A percentile compares a stretch with the other conserved stretches of the same genome.
Evolutionary conservation across 805 yeast species (phyloP).

Genomic region (Torulaspora microellipsoides): DNA sequence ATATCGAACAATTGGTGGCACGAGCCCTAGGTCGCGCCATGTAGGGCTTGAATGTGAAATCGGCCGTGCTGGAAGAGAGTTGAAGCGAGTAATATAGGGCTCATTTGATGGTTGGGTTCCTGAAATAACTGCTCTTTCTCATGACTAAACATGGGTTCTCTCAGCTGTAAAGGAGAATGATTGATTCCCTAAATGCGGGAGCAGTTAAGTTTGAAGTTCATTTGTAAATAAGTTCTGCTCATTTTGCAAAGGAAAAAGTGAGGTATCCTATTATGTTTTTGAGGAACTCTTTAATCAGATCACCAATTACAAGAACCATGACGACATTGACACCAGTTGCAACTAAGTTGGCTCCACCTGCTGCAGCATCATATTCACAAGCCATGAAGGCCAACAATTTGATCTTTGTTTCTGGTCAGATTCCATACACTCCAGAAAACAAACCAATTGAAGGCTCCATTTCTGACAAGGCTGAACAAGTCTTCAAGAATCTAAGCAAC

Average conservation of each 20-base stretch:
- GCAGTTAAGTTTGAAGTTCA: not conserved
- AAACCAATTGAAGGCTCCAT: constrained; percentile 73
- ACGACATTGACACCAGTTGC: constrained; percentile 43
- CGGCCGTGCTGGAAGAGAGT: too few relatives aligned
- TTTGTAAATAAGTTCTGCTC: not conserved
- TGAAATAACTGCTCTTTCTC: too few relatives aligned
- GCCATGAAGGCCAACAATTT: constrained; percentile 88
- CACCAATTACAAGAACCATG: constrained; percentile 24
- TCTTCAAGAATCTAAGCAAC: constrained; percentile 58
- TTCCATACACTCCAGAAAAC: constrained; percentile 82
- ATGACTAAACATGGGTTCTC: too few relatives aligned
- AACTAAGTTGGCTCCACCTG: constrained; percentile 84
- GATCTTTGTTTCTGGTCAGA: constrained; percentile 91
- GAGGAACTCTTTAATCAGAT: constrained; percentile 18
- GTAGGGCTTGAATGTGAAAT: too few relatives aligned
- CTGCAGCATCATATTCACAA: constrained; percentile 95
- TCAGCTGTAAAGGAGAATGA: too few relatives aligned
- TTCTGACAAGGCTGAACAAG: constrained; percentile 74
- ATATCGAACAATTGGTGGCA: too few relatives aligned
- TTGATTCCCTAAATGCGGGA: too few relatives aligned
- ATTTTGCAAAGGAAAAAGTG: not conserved
- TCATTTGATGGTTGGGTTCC: too few relatives aligned
- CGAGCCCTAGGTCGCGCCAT: too few relatives aligned
- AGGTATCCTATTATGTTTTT: constrained; percentile 11
- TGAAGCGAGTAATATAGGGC: too few relatives aligned